These are phyloP conservation scores for Gaultheria prostrata DNA, from an alignment of 148 eudicot species.

Conservation along the genomic window DNA sequence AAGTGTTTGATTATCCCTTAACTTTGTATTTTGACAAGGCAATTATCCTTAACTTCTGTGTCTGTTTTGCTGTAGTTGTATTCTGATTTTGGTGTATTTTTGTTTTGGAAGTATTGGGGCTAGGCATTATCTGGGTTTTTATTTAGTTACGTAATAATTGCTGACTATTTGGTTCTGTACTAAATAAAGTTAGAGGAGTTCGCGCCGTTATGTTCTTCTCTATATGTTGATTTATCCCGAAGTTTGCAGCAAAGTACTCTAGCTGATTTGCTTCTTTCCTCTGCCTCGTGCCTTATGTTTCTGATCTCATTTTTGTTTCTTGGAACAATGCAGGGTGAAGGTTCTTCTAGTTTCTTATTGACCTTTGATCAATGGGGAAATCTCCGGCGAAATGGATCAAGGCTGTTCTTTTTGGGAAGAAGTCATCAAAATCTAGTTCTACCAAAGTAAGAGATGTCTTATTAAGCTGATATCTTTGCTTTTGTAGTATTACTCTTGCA, in stretches of 20 bases:
- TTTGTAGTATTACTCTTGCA: neutral
- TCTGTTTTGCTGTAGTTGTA: neutral
- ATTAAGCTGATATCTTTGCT: neutral
- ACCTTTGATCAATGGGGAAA: slow-evolving; percentile 65
- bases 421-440: slow-evolving; percentile 58
- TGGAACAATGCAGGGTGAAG: slow-evolving; percentile 31
- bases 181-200: too few species aligned
- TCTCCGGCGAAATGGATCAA: slow-evolving; percentile 98
- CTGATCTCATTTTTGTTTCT: neutral
- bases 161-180: neutral
- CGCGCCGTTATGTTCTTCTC: neutral
- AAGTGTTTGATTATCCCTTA: slow-evolving; percentile 1
- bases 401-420: slow-evolving; percentile 79
- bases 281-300: neutral
- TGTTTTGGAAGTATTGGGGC: neutral
- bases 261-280: neutral
- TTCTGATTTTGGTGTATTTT: neutral
- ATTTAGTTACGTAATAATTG: neutral
- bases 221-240: neutral
- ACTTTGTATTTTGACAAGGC: neutral
- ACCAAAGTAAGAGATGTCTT: slow-evolving; percentile 50
- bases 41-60: slow-evolving; percentile 2
- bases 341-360: slow-evolving; percentile 16
- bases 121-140: neutral
- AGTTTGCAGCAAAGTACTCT: neutral